Base-by-base conservation (phyloP, 108 stramenopile genomes). In the Aurantiochytrium sp. region DNA sequence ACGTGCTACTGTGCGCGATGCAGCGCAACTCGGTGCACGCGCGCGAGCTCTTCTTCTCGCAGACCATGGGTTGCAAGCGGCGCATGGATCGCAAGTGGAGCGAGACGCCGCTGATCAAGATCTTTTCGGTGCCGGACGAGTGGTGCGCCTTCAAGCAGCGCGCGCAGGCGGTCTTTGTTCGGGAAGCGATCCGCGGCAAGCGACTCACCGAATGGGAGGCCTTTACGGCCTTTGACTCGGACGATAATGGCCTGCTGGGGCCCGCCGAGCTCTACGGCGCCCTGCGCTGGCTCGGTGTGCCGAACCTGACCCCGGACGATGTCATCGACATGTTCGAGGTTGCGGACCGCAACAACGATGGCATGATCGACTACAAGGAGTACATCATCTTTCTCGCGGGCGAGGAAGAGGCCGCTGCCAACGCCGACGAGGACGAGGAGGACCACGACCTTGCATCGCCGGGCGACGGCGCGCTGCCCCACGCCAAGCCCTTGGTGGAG, bases 221-320 rank as follows among this genome's bases (percentile, higher is more conserved):
- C n/a, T 89, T 89, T 54, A 86, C 86, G 24, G 89, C 89, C 55
- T 87, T 89, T 85, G 89, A 89, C 37, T 22, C 73, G 34, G 89
- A 89, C 52, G 52, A 89, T 24, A 89, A 86, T 30, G 89, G 89
- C 50, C 21, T 89, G 48, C 50, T 89, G 17, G 17, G 55, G 10
- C 89, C 89, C 22, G 65, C 86, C 37, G 89, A 89, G 86, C 87
- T 86, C 39, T 89, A 86, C 41, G 89, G 89, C 27, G 89, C 89
- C 5, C 41, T 89, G 86, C 68, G 73, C 45, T 89, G 89, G 89
- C 59, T 89, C 36, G 48, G 34, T 8, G 89, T 86, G 10, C 89
- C 89, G 15, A 81, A 86, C 22, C n/a, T 89, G 86, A 89, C 89
- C 12, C 48, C 86, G 19, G 86, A 86, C 17, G 89, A 89, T 65